Evolutionary conservation across 2,329 filamentous ascomycete species (phyloP).

Genomic region (Alternaria alternata): DNA sequence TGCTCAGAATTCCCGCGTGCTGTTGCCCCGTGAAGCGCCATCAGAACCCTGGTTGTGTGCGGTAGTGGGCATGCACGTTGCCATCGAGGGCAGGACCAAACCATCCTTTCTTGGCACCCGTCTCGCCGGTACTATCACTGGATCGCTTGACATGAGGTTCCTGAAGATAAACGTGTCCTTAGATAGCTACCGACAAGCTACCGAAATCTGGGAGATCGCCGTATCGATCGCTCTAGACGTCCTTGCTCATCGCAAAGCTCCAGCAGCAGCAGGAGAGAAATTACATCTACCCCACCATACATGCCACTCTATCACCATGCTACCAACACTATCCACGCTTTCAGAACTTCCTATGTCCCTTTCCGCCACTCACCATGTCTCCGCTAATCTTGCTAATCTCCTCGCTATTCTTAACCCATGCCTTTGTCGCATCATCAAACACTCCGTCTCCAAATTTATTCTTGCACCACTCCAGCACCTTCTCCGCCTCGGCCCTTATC

Average conservation of each 20-base stretch:
- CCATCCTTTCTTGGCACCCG: slow-evolving; percentile 5
- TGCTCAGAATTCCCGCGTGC: neutral
- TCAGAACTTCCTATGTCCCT: slow-evolving; percentile 58
- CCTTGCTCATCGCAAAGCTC: neutral
- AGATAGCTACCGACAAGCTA: neutral
- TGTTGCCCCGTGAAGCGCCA: slow-evolving; percentile 12
- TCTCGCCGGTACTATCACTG: neutral
- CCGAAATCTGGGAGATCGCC: slow-evolving; percentile 1
- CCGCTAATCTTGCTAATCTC: slow-evolving; percentile 53
- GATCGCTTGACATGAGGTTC: slow-evolving; percentile 3
- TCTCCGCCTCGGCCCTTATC: slow-evolving; percentile 51
- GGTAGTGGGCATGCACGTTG: neutral
- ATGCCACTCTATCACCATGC: slow-evolving; percentile 2
- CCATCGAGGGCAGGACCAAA: slow-evolving; percentile 4
- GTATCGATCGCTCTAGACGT: neutral
- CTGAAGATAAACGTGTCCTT: slow-evolving; percentile 6
- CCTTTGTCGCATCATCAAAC: slow-evolving; percentile 55
- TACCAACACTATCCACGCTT: slow-evolving; percentile 12
- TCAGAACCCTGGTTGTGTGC: neutral
- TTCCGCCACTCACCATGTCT: slow-evolving; percentile 56
- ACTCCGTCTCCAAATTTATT: slow-evolving; percentile 55
- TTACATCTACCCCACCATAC: neutral
- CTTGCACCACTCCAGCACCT: slow-evolving; percentile 55
- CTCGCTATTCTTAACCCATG: slow-evolving; percentile 53
- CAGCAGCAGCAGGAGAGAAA: neutral